Conservation (phyloP, 106 monocot genomes). For the Apostasia ramifera region DNA sequence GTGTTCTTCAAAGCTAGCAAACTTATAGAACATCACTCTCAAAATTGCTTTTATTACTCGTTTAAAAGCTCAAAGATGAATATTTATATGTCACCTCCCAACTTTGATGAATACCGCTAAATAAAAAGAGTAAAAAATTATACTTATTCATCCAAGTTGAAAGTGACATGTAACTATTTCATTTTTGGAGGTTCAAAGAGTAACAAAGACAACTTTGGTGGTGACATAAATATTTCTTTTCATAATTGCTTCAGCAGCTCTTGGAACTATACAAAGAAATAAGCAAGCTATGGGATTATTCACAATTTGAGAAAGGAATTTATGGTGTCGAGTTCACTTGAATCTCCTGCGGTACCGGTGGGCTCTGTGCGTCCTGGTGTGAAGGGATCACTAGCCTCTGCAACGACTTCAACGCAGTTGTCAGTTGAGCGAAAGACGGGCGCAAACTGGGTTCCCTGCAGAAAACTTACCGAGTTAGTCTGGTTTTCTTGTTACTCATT, state of each 20-base stretch:
- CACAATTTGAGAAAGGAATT: constrained; percentile 3
- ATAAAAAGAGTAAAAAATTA: too few relatives aligned
- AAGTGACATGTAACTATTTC: too few relatives aligned
- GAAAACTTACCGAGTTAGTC: background rate
- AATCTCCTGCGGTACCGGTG: constrained; percentile 50
- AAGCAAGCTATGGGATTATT: background rate
- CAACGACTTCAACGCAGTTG: constrained; percentile 53
- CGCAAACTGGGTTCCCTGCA: constrained; percentile 84
- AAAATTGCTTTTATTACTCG: too few relatives aligned
- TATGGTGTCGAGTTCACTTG: constrained; percentile 58
- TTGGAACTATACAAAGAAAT: background rate
- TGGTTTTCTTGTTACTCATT: background rate
- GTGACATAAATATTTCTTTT: background rate
- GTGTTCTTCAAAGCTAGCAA: too few relatives aligned
- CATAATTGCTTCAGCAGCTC: background rate
- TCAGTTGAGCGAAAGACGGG: constrained; percentile 83
- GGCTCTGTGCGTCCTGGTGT: constrained; percentile 41
- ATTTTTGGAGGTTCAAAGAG: too few relatives aligned
- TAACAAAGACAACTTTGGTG: background rate
- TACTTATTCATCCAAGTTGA: too few relatives aligned
- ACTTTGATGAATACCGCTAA: too few relatives aligned
- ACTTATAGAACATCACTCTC: too few relatives aligned
- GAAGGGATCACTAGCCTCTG: constrained; percentile 62
- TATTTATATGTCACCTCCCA: too few relatives aligned
- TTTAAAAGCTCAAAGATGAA: too few relatives aligned